Percentiles rank a stretch among this genome's conserved stretches.
phyloP scores from a whole-genome alignment of 768 basidiomycete genomes.

The Tubosaeta brunneosetosa region DNA sequence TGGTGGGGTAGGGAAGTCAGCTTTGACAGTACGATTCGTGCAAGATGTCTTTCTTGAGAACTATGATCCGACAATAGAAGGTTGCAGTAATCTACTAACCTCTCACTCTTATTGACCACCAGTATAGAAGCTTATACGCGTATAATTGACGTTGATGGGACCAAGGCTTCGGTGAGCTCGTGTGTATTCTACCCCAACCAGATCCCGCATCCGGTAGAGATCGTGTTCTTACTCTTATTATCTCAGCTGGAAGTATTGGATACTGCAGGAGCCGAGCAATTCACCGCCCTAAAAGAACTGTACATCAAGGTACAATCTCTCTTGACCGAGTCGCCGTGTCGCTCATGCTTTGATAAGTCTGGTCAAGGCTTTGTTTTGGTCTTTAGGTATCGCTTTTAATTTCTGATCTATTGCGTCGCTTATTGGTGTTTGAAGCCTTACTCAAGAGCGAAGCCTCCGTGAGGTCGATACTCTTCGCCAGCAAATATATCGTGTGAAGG shows the following conservation, averaged over 20 bases:
- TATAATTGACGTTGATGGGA: conserved; percentile 60
- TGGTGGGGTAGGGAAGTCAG: conserved; percentile 87
- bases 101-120: conserved; percentile 7
- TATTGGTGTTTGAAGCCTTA: conserved; percentile 46
- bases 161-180: conserved; percentile 50
- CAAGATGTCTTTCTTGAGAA: conserved; percentile 67
- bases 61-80: conserved; percentile 85
- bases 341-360: conserved; percentile 36
- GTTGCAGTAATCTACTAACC: conserved; percentile 29
- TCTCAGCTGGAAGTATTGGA: conserved; percentile 73
- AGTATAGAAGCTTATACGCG: conserved; percentile 66
- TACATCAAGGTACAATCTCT: conserved; percentile 62
- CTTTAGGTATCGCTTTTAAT: conserved; percentile 53
- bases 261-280: conserved; percentile 85
- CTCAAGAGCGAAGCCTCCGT: conserved; percentile 73
- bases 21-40: conserved; percentile 76
- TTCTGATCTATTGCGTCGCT: neutral
- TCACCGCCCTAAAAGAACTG: conserved; percentile 72
- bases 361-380: conserved; percentile 79
- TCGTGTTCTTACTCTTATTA: conserved; percentile 10
- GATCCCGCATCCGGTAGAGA: conserved; percentile 3
- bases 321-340: neutral
- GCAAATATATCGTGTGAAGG: conserved; percentile 78
- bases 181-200: conserved; percentile 16
- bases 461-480: conserved; percentile 78